Evolutionary conservation across 495 filamentous ascomycete genomes (phyloP).

Genomic region (Lindgomyces ingoldianus): DNA sequence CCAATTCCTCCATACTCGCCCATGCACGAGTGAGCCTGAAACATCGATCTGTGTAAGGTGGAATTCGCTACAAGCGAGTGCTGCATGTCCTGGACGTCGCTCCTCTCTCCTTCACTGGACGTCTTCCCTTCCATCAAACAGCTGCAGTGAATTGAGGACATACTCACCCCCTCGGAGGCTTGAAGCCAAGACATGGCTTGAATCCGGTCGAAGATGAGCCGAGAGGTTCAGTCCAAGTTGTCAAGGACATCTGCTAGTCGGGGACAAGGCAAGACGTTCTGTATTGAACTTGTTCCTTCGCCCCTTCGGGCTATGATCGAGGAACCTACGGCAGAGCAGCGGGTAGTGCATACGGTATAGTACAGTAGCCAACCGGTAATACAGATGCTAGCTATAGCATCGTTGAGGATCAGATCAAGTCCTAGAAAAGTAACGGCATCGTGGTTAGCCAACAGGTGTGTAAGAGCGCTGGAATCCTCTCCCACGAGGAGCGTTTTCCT

Average conservation of each 20-base stretch:
- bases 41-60: not conserved
- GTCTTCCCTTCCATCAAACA: not conserved
- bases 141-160: not conserved
- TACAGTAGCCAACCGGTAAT: not conserved
- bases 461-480: not conserved
- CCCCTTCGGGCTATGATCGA: not conserved
- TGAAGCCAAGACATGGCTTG: not conserved
- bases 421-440: not conserved
- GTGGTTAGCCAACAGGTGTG: not conserved
- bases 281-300: no score
- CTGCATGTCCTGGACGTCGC: not conserved
- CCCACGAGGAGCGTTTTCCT: not conserved
- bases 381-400: not conserved
- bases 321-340: not conserved
- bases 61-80: not conserved
- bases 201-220: no score
- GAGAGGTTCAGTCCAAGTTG: not conserved
- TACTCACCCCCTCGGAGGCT: not conserved
- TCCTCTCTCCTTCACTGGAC: not conserved
- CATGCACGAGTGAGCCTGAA: no score
- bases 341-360: not conserved
- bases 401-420: not conserved
- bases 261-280: not conserved
- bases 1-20: no score
- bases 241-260: not conserved